These are phyloP conservation scores for Solanum sejunctum DNA, from an alignment of 257 asterid species.

Conservation along the genomic window DNA sequence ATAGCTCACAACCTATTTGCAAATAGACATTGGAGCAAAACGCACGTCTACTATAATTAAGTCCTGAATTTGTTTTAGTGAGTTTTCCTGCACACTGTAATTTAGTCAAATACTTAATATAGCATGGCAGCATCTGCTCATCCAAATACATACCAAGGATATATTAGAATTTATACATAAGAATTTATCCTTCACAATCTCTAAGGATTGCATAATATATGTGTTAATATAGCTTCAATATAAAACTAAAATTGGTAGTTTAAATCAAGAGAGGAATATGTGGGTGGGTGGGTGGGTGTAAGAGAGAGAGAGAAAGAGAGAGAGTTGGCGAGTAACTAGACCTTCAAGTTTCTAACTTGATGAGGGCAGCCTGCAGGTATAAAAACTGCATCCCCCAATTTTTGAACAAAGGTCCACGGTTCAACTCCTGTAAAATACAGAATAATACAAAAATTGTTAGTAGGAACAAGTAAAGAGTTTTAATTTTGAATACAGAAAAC, in stretches of 20 bases:
- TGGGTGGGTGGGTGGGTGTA: neutral
- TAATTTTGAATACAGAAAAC: neutral
- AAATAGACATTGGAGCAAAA: neutral
- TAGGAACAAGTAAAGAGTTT: neutral
- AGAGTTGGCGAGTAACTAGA: neutral
- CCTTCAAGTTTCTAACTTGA: conserved; percentile 90
- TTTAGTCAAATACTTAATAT: neutral
- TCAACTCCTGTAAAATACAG: conserved; percentile 47
- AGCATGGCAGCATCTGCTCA: neutral
- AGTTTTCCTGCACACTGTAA: neutral
- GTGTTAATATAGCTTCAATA: neutral
- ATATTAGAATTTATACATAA: neutral
- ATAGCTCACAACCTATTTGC: neutral
- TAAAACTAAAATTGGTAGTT: neutral
- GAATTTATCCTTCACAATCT: neutral
- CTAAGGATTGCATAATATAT: neutral
- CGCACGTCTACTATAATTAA: neutral
- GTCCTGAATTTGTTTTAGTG: neutral
- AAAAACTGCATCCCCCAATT: conserved; percentile 73
- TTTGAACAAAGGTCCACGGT: conserved; percentile 87
- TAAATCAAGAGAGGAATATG: neutral
- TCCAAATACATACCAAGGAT: neutral
- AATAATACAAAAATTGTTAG: neutral
- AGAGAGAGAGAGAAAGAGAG: neutral
- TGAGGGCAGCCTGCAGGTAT: conserved; percentile 96